These are phyloP conservation scores for Vitis hybrid DNA, from an alignment of 177 flowering plant species.

Conservation along the genomic window DNA sequence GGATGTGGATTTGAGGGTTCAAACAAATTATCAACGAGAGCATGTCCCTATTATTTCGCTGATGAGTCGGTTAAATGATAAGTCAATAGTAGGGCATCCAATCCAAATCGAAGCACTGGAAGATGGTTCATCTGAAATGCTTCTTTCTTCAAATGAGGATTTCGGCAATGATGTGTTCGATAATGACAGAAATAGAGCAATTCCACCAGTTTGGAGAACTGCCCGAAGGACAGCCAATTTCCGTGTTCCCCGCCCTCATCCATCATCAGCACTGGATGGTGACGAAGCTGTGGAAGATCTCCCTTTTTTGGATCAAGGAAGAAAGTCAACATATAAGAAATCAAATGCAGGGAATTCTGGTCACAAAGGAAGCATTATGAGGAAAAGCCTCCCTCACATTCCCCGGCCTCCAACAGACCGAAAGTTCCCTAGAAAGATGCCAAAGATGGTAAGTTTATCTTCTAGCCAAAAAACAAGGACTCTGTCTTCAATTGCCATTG, in stretches of 20 bases:
- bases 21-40: constrained; percentile 63
- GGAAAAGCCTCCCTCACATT: constrained; percentile 24
- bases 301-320: constrained; percentile 37
- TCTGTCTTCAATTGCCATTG: constrained; percentile 72
- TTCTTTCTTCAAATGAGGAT: constrained; percentile 34
- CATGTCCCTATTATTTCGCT: constrained; percentile 85
- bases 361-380: constrained; percentile 23
- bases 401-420: constrained; percentile 29
- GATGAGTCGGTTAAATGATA: constrained; percentile 83
- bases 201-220: constrained; percentile 80
- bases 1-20: constrained; percentile 85
- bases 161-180: constrained; percentile 26
- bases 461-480: constrained; percentile 75
- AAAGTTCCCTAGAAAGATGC: constrained; percentile 44
- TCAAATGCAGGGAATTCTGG: constrained; percentile 21
- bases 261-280: constrained; percentile 39
- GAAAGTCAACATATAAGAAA: constrained; percentile 30
- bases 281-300: constrained; percentile 34
- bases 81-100: constrained; percentile 92
- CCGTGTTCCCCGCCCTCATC: constrained; percentile 72
- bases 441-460: constrained; percentile 50
- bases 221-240: constrained; percentile 79
- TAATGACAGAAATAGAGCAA: constrained; percentile 40
- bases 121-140: constrained; percentile 56
- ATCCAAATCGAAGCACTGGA: constrained; percentile 69